These are phyloP conservation scores for Naganishia albida DNA, from an alignment of 1,284 basidiomycete genomes.

Conservation along the genomic window DNA sequence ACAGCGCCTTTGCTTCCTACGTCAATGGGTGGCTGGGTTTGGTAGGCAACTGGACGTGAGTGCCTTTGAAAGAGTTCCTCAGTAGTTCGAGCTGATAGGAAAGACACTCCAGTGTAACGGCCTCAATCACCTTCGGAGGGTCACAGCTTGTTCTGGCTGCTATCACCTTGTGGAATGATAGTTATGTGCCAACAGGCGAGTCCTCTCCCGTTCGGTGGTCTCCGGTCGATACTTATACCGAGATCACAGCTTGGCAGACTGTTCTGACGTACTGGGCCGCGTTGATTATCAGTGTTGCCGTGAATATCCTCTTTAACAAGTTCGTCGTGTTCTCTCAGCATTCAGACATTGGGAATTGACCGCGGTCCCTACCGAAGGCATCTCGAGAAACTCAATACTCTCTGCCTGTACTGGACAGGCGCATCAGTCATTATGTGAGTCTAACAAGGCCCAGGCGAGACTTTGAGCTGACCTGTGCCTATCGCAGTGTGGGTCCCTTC, in stretches of 20 bases:
- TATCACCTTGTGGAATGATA: conserved; percentile 54
- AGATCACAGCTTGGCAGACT: conserved; percentile 50
- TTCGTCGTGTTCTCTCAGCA: conserved; percentile 37
- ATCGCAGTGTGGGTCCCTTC: not conserved
- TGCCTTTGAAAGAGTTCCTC: not conserved
- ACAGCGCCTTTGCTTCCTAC: conserved; percentile 54
- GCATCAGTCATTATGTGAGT: conserved; percentile 53
- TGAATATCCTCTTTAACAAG: conserved; percentile 53
- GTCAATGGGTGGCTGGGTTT: conserved; percentile 57
- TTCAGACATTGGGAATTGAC: not conserved
- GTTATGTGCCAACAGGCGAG: conserved; percentile 46
- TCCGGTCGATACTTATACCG: not conserved
- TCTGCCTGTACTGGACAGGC: conserved; percentile 56
- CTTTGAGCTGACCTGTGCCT: too few relatives aligned
- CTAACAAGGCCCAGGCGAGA: too few relatives aligned
- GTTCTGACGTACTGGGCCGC: conserved; percentile 55
- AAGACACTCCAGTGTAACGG: conserved; percentile 45
- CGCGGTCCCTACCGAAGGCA: conserved; percentile 36
- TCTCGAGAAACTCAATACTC: conserved; percentile 50
- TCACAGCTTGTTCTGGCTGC: conserved; percentile 57
- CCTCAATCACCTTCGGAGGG: conserved; percentile 58
- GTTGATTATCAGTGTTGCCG: conserved; percentile 49
- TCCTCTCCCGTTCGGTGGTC: too few relatives aligned
- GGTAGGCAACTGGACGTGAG: conserved; percentile 57
- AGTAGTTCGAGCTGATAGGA: conserved; percentile 25